A percentile compares a stretch with the other conserved stretches of the same genome.
Evolutionary conservation across 2,329 filamentous ascomycete species (phyloP).

Genomic region (Epichloe brachyelytri): DNA sequence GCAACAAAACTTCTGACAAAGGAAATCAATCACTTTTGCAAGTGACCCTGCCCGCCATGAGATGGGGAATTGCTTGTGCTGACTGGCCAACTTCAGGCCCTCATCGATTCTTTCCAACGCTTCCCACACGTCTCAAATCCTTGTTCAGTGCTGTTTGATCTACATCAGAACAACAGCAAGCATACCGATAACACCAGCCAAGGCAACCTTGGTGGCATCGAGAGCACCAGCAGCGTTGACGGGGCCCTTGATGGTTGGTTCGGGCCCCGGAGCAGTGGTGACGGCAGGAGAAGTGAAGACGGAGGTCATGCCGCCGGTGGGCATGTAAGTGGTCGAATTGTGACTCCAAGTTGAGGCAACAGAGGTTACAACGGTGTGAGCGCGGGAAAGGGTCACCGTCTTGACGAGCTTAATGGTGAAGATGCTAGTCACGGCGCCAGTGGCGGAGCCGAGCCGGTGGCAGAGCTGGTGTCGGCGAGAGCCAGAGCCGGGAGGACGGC

Average conservation of each 20-base stretch:
- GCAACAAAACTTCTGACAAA: not conserved
- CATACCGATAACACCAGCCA: slow-evolving; percentile 38
- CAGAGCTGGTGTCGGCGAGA: slow-evolving; percentile 25
- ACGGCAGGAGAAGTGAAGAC: slow-evolving; percentile 11
- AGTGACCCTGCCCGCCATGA: not conserved
- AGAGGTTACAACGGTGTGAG: slow-evolving; percentile 9
- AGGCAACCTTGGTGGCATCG: slow-evolving; percentile 29
- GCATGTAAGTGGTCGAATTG: slow-evolving; percentile 22
- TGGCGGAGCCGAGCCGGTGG: slow-evolving; percentile 15
- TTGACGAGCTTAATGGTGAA: slow-evolving; percentile 37
- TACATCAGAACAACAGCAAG: slow-evolving; percentile 40
- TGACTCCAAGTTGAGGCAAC: slow-evolving; percentile 10
- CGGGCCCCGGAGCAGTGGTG: slow-evolving; percentile 12
- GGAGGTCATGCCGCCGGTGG: slow-evolving; percentile 13
- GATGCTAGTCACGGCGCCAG: slow-evolving; percentile 36
- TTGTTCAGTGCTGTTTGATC: slow-evolving; percentile 5
- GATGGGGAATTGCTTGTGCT: not conserved
- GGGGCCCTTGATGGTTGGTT: slow-evolving; percentile 23
- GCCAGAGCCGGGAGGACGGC: slow-evolving; percentile 42
- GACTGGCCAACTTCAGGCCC: not conserved
- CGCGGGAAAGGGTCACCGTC: slow-evolving; percentile 37
- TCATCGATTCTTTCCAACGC: not conserved
- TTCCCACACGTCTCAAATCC: not conserved
- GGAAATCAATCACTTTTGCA: not conserved
- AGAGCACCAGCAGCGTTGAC: slow-evolving; percentile 31